Base-by-base conservation (phyloP, 257 asterid species). In the Solanum bulbocastanum region DNA sequence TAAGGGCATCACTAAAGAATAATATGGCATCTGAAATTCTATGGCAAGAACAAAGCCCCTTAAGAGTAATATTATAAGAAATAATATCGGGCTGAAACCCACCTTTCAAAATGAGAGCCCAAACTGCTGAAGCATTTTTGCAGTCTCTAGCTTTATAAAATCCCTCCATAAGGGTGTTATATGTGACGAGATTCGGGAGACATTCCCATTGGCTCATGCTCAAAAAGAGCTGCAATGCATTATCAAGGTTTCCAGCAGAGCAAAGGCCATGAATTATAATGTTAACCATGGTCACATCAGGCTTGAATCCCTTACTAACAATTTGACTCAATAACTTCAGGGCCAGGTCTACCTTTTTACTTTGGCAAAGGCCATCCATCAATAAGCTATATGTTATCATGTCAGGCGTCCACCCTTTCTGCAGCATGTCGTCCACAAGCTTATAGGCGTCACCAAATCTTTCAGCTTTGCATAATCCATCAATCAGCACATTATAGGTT, bases 201-300 rank as follows among this genome's bases (percentile, higher is more conserved):
- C 95, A 94, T 83, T 90, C 89, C 92, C 86, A 72, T 69, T 73
- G 84, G 76, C 89, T 91, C 99, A 96, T 97, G 89, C 91, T 92
- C 87, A 95, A 84, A 91, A 93, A 97, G 85, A 96, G 83, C 3
- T 93, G 89, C 89, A 92, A 73, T 75, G 97, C 98, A 52, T 76
- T 85, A 83, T 88, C 92, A 89, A 91, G 91, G 91, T 92, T 92
- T 52, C 96, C 95, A 37, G 87, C 92, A 75, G 94, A 90, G 90
- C 99, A 97, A 82, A 97, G 95, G 86, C 99, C 99, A 76, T 97
- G 99, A 89, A 97, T 95, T 91, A 96, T 90, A 88, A 97, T 95
- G 88, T 97, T 97, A 89, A 94, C 95, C 99, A 96, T 95, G 90
- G 91, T 96, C 75, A 90, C 94, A 92, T 97, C 99, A 84, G 98